Base-by-base conservation (phyloP, 192 early-diverging fungal species). In the Geranomyces michiganensis region DNA sequence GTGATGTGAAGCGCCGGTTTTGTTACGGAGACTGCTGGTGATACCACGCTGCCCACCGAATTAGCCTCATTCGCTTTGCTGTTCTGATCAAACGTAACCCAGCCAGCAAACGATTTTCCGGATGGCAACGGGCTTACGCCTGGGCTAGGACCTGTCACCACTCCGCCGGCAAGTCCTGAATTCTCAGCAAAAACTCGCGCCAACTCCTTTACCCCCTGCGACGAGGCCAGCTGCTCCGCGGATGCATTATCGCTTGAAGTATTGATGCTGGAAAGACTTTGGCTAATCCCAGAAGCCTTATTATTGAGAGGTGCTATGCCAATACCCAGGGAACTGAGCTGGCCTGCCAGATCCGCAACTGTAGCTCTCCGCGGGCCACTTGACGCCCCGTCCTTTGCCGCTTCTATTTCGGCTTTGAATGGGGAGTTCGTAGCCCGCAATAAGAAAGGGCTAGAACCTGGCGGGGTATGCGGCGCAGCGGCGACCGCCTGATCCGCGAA, bases 1-100 rank as follows among this genome's bases (percentile, higher is more conserved):
- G 36, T 41, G 10, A 41, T 41, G 36, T 10, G 36, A 41, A 41
- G 36, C 10, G 36, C 36, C 5, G 36, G 36, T 3, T 41, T 41
- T 41, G 36, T 10, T 10, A 10, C 10, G 36, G 36, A 41, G 36
- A 7, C 36, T 41, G 36, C 3, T 10, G 36, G 3, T 10, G 36
- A 41, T 41, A 10, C 36, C 5, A 10, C 36, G 36, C 36, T 10
- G 36, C 10, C 36, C 36, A 10, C 10, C 5, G 36, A 41, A 3
- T 41, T 3, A 41, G 10, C 5, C 5, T 41, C 10, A 41, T 12
- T 24, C n/a, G 49, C 9, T 14, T 21, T 22, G 0, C 63, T 27
- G 24, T 66, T 48, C 53, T 73, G 62, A 21, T 41, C 71, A 43
- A 73, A 73, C 17, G 71, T 73, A 33, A 73, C 71, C 71, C 71